Base-by-base conservation (phyloP, 192 early-diverging fungal species). In the Gamsiella multidivaricata region DNA sequence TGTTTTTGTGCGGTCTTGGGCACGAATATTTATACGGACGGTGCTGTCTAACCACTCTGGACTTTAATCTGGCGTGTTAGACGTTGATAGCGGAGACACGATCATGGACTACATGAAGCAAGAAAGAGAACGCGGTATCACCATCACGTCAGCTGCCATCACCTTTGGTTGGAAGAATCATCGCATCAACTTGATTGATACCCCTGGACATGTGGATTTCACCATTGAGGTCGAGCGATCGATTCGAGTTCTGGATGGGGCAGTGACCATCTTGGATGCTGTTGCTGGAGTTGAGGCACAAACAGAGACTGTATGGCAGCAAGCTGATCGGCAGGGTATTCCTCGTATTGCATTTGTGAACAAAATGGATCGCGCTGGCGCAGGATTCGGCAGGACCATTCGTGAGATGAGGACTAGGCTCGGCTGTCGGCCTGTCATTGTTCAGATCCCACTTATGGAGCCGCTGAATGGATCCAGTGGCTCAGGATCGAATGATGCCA, bases 201-300 rank as follows among this genome's bases (percentile, higher is more conserved):
- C 96, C 2, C 96, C 97, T 0, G 97, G 97, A 0, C 97, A 97
- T 46, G 93, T 94, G 0, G 96, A 98, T 81, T 98, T 98, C 56
- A 97, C 94, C 0, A 92, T 98, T 37, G 97, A 98, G 68, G 97
- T 98, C 2, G 96, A 97, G 69, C 86, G 97, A 0, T 88, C 92
- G 8, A 84, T 98, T 29, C 88, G 95, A 1, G 94, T 98, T 1
- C 87, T 98, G n/a, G 97, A 98, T 61, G 95, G 96, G 26, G 94
- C 95, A 0, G 93, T 98, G 18, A 89, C 91, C 3, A 91, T 98
- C 22, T 54, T 98, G n/a, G 95, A 98, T 82, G 96, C 90, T 0
- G 97, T 98, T 7, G 91, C 95, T 0, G 97, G 97, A 4, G 97
- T 98, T 6, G 95, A 98, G 69, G 97, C 97, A 8, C 97, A 98